A percentile compares a stretch with the other conserved stretches of the same genome.
These are phyloP conservation scores for Marasmius sp. DNA, from an alignment of 1,284 basidiomycete species.

Conservation along the genomic window DNA sequence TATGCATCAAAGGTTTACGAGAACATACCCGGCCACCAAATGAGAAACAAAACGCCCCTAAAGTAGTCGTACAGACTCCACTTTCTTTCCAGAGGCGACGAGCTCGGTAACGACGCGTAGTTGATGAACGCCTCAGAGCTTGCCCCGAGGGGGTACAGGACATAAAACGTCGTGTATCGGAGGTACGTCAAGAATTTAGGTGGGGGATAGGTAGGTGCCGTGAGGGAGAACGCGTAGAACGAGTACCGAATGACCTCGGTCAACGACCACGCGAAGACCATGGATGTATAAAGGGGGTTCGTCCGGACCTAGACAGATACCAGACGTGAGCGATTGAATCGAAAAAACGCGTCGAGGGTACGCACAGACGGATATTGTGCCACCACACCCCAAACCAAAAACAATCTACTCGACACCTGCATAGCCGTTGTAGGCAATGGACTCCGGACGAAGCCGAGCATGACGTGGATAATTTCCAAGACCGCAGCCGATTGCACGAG, in stretches of 20 bases:
- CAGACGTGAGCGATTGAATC: not conserved
- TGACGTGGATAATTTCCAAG: constrained; percentile 82
- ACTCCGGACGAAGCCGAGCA: constrained; percentile 82
- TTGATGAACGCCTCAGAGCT: constrained; percentile 87
- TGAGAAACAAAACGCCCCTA: constrained; percentile 66
- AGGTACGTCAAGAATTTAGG: constrained; percentile 51
- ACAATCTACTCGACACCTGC: constrained; percentile 87
- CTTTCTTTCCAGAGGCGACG: constrained; percentile 36
- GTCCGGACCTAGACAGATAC: constrained; percentile 53
- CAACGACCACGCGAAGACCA: constrained; percentile 92
- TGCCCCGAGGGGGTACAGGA: constrained; percentile 92
- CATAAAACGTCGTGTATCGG: constrained; percentile 91
- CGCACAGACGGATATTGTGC: constrained; percentile 57
- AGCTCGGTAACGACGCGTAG: constrained; percentile 71
- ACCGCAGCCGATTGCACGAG: constrained; percentile 81
- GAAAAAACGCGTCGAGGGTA: constrained; percentile 12
- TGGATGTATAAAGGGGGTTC: constrained; percentile 84
- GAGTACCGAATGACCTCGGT: constrained; percentile 93
- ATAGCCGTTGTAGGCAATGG: constrained; percentile 80
- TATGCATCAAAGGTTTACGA: not conserved
- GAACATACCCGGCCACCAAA: constrained; percentile 88
- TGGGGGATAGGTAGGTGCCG: constrained; percentile 44
- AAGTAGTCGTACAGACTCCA: constrained; percentile 59
- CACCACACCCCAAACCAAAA: constrained; percentile 86
- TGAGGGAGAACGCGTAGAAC: constrained; percentile 80